Percentiles rank a stretch among this genome's conserved stretches.
phyloP scores from a whole-genome alignment of 2,329 filamentous ascomycete genomes.

The Claviceps sorghi region DNA sequence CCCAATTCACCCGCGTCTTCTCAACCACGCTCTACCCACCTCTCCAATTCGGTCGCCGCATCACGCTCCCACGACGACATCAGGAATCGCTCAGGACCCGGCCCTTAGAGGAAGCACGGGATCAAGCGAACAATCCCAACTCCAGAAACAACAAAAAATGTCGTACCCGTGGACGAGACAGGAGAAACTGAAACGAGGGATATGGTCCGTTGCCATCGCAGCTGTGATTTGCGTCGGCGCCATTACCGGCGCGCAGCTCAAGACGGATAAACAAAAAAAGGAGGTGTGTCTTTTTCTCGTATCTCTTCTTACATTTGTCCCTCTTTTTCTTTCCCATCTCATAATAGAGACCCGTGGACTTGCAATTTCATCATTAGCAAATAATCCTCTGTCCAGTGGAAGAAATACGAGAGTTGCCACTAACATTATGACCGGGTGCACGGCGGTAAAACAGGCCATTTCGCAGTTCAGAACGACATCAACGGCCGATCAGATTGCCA shows the following conservation, averaged over 20 bases:
- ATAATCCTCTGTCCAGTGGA: no score
- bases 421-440: neutral
- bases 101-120: neutral
- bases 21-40: neutral
- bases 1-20: neutral
- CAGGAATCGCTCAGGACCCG: no score
- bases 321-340: neutral
- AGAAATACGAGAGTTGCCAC: no score
- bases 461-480: slow-evolving; percentile 24
- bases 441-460: slow-evolving; percentile 14
- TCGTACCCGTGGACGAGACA: slow-evolving; percentile 14
- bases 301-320: neutral
- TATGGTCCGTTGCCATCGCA: slow-evolving; percentile 29
- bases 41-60: neutral
- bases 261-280: slow-evolving; percentile 31
- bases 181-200: slow-evolving; percentile 20
- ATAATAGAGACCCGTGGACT: no score
- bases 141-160: neutral
- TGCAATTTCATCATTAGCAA: neutral
- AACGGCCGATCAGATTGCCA: slow-evolving; percentile 29
- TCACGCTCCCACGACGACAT: neutral
- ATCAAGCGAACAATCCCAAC: neutral
- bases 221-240: slow-evolving; percentile 32
- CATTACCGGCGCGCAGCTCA: slow-evolving; percentile 34
- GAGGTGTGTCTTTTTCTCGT: slow-evolving; percentile 18